Evolutionary conservation across 495 filamentous ascomycete genomes (phyloP).

Genomic region (Neurospora sp.): DNA sequence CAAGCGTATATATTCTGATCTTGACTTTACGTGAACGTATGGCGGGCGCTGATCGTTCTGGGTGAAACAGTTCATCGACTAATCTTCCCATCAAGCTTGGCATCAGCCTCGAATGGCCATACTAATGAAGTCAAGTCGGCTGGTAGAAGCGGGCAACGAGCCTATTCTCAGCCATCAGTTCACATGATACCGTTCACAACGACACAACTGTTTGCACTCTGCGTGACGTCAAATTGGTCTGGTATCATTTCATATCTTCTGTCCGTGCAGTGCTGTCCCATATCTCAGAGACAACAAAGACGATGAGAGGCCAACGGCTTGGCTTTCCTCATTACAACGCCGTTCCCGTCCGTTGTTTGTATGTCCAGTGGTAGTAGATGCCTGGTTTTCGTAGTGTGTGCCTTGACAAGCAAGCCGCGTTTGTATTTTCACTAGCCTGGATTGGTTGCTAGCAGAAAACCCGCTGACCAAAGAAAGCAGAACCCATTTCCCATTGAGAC

Average conservation of each 20-base stretch:
- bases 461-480: slow-evolving; percentile 1
- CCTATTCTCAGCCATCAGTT: background rate
- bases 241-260: background rate
- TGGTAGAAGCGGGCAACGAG: background rate
- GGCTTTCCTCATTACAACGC: background rate
- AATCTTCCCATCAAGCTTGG: background rate
- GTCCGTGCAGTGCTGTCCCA: background rate
- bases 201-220: background rate
- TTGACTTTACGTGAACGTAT: background rate
- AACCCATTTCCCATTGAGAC: slow-evolving; percentile 12
- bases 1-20: background rate
- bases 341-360: background rate
- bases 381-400: background rate
- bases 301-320: background rate
- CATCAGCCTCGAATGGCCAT: background rate
- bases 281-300: background rate
- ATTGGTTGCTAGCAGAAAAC: slow-evolving; percentile 6
- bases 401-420: slow-evolving; percentile 4
- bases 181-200: background rate
- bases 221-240: background rate
- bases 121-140: background rate
- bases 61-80: background rate
- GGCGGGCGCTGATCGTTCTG: background rate
- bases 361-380: background rate
- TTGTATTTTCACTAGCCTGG: slow-evolving; percentile 6